A percentile compares a stretch with the other conserved stretches of the same genome.
Conservation (phyloP, 345 rosid genomes). For the Dipteronia sinensis region DNA sequence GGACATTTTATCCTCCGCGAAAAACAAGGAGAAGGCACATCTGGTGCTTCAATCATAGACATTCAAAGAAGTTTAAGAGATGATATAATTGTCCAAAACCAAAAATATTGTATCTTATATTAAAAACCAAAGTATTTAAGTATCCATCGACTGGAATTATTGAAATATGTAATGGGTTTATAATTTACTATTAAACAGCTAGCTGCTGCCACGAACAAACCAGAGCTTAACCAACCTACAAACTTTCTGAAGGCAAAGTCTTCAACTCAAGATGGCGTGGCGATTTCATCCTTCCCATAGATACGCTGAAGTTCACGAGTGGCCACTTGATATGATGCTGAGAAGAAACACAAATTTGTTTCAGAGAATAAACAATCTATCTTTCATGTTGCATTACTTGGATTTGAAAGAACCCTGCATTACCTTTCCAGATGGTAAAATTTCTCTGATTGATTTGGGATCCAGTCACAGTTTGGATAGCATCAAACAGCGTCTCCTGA, state of each 20-base stretch:
- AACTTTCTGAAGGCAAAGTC: conserved; percentile 19
- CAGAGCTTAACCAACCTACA: conserved; percentile 19
- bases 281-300: conserved; percentile 53
- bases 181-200: conserved; percentile 4
- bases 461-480: conserved; percentile 53
- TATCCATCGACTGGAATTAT: conserved; percentile 18
- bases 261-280: conserved; percentile 37
- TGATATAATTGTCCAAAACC: background rate
- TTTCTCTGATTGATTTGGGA: conserved; percentile 59
- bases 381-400: conserved; percentile 23
- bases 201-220: conserved; percentile 26
- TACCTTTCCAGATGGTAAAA: conserved; percentile 62
- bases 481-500: conserved; percentile 57
- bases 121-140: background rate
- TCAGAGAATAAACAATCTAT: conserved; percentile 12
- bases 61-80: background rate
- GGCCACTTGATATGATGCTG: conserved; percentile 72
- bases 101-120: background rate
- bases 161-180: conserved; percentile 8
- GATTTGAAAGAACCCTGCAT: background rate
- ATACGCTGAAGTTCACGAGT: conserved; percentile 65
- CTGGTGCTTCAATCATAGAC: conserved; percentile 1
- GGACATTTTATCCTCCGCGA: background rate
- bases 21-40: background rate
- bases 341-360: conserved; percentile 15